Evolutionary conservation across 345 rosid species (phyloP).

Genomic region (Triadica sebifera): DNA sequence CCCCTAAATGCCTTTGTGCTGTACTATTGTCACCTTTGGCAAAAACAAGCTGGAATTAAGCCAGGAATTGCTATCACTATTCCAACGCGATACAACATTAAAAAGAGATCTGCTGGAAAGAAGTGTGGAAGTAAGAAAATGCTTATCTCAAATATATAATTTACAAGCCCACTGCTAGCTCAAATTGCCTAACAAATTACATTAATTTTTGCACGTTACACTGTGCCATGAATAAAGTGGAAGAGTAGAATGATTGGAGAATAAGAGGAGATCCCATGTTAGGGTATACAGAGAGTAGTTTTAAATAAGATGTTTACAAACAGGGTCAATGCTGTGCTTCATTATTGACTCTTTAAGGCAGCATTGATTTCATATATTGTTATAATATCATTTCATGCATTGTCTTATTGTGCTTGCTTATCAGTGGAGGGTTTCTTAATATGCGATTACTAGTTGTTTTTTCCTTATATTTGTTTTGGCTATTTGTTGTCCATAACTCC

Average conservation of each 20-base stretch:
- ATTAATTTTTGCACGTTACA: constrained; percentile 30
- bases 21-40: constrained; percentile 76
- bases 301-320: neutral
- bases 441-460: too few relatives aligned
- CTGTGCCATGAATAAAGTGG: constrained; percentile 26
- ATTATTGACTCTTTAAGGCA: neutral
- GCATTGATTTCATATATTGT: neutral
- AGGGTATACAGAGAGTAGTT: neutral
- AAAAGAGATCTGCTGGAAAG: constrained; percentile 64
- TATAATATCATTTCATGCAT: too few relatives aligned
- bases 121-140: constrained; percentile 71
- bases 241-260: neutral
- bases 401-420: too few relatives aligned
- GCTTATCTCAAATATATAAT: neutral
- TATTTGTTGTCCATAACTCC: too few relatives aligned
- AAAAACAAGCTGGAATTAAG: constrained; percentile 67
- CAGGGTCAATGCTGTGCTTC: neutral
- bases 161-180: too few relatives aligned
- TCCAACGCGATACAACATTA: constrained; percentile 80
- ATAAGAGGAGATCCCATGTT: neutral
- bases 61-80: constrained; percentile 67
- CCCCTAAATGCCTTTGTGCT: constrained; percentile 76
- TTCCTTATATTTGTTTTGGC: too few relatives aligned
- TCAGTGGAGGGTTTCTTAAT: too few relatives aligned
- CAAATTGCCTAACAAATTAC: neutral